These are phyloP conservation scores for Clitopilus passeckerianus DNA, from an alignment of 768 basidiomycete species.

Conservation along the genomic window DNA sequence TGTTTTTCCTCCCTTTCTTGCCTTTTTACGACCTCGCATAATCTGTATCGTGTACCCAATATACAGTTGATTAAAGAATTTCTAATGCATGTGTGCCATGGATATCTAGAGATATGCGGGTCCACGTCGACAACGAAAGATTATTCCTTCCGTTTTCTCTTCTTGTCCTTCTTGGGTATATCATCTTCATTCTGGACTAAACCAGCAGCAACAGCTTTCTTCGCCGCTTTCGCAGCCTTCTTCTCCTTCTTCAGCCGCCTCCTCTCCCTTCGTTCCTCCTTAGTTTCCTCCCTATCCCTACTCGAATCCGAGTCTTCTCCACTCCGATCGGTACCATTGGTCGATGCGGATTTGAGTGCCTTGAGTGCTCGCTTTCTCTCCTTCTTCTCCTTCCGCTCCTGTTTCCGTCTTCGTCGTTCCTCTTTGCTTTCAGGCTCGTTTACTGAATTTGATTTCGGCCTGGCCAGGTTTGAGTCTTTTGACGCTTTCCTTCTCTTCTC, in stretches of 20 bases:
- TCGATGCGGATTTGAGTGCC: neutral
- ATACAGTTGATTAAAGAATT: neutral
- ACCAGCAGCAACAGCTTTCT: neutral
- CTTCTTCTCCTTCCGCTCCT: neutral
- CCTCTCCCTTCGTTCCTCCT: neutral
- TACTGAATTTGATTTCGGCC: neutral
- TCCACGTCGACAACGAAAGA: neutral
- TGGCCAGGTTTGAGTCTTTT: too few relatives aligned
- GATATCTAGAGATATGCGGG: neutral
- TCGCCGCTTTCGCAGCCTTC: neutral
- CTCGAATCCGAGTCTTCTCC: neutral
- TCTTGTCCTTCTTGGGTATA: conserved; percentile 4
- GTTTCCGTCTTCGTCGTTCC: neutral
- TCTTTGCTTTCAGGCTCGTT: neutral
- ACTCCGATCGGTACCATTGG: neutral
- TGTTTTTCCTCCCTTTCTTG: neutral
- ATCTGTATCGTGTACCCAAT: neutral
- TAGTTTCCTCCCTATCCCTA: neutral
- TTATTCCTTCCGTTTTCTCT: conserved; percentile 11
- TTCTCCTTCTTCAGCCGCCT: neutral
- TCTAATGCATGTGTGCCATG: neutral
- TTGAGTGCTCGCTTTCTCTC: conserved; percentile 5
- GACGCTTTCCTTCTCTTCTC: conserved; percentile 2
- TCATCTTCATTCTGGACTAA: neutral
- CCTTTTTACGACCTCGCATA: neutral